Percentiles rank a stretch among this genome's conserved stretches.
Evolutionary conservation across 192 early-diverging fungal species (phyloP).

Genomic region (Umbelopsis ramanniana): DNA sequence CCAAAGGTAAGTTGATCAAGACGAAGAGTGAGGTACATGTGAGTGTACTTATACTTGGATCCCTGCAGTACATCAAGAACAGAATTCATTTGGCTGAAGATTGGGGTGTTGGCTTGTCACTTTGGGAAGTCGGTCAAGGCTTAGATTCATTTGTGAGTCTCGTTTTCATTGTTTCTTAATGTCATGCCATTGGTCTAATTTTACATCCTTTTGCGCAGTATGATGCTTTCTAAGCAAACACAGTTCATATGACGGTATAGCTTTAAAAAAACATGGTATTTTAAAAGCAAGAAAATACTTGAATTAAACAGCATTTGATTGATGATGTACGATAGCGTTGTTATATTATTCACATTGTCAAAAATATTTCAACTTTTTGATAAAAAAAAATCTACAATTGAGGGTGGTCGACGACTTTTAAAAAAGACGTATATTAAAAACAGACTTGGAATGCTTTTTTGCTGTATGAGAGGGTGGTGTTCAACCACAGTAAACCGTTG

Average conservation of each 20-base stretch:
- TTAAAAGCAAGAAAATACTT: too few relatives aligned
- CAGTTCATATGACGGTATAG: too few relatives aligned
- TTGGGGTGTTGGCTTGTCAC: conserved; percentile 42
- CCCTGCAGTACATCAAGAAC: conserved; percentile 33
- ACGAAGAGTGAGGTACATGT: background rate
- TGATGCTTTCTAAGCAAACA: conserved; percentile 13
- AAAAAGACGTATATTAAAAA: background rate
- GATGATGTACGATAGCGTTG: background rate
- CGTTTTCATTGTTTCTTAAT: background rate
- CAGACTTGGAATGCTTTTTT: background rate
- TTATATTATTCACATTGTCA: background rate
- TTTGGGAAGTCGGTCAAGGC: conserved; percentile 51
- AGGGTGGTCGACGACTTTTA: background rate
- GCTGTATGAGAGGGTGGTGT: background rate
- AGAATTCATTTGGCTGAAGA: conserved; percentile 43
- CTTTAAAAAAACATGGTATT: too few relatives aligned
- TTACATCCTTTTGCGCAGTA: background rate
- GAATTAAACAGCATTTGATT: background rate
- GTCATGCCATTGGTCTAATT: background rate
- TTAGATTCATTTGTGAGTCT: conserved; percentile 50
- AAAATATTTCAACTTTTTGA: background rate
- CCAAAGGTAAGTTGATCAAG: conserved; percentile 24
- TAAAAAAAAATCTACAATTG: conserved; percentile 1
- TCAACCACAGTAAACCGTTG: background rate
- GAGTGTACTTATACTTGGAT: background rate